These are phyloP conservation scores for Clavispora asparagi DNA, from an alignment of 805 yeast species.

Conservation along the genomic window DNA sequence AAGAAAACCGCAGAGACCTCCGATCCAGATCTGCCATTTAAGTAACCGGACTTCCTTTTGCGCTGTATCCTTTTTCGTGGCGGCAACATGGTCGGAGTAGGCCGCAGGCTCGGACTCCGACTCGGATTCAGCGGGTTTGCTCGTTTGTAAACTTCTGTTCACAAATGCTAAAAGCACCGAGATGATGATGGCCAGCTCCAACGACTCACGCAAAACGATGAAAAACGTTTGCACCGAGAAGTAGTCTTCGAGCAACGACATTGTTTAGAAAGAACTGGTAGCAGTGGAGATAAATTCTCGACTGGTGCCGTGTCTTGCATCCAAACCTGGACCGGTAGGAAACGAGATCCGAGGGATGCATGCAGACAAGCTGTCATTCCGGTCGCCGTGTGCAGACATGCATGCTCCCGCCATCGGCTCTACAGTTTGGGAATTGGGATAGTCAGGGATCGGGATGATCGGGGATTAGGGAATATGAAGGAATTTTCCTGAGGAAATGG, in stretches of 20 bases:
- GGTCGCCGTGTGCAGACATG: not conserved
- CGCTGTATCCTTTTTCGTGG: not conserved
- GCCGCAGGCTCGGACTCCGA: not conserved
- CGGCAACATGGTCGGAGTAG: not conserved
- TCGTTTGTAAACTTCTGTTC: constrained; percentile 5
- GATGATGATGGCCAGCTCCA: constrained; percentile 18
- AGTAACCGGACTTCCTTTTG: constrained; percentile 16
- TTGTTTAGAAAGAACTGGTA: not conserved
- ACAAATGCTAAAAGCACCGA: constrained; percentile 18
- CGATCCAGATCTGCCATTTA: constrained; percentile 39
- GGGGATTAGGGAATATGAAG: too few relatives aligned
- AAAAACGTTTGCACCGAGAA: constrained; percentile 18
- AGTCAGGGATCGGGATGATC: too few relatives aligned
- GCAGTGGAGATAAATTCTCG: not conserved
- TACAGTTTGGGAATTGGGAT: too few relatives aligned
- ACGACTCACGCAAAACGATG: constrained; percentile 16
- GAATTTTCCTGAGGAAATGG: too few relatives aligned
- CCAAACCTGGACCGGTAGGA: not conserved
- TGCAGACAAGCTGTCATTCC: not conserved
- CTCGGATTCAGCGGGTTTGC: not conserved
- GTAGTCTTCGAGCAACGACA: constrained; percentile 12
- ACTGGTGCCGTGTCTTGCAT: not conserved
- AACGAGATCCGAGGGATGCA: not conserved
- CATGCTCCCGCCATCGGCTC: too few relatives aligned
- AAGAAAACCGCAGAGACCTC: constrained; percentile 37